phyloP scores from a whole-genome alignment of 169 alveolate genomes.

The Eimeria acervulina region DNA sequence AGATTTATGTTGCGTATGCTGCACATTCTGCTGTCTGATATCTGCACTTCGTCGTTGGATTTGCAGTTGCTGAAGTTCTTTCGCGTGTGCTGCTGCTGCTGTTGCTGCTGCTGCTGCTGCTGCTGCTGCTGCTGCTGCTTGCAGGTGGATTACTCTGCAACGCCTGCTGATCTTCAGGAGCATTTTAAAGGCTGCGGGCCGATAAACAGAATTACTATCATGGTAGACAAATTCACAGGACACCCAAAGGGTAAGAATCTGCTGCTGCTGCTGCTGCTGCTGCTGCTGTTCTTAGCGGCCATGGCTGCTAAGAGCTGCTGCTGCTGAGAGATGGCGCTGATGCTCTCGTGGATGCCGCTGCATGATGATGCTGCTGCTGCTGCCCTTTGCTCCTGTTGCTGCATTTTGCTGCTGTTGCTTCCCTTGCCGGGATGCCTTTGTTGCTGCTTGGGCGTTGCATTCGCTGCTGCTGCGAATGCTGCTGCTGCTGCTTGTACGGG shows the following conservation, averaged over 20 bases:
- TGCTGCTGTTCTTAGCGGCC: background rate
- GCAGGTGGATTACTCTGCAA: constrained; percentile 87
- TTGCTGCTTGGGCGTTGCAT: constrained; percentile 3
- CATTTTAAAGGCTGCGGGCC: constrained; percentile 95
- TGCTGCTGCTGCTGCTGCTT: background rate
- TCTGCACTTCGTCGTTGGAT: background rate
- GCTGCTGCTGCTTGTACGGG: background rate
- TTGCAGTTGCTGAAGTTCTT: background rate
- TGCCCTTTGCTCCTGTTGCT: background rate
- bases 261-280: background rate
- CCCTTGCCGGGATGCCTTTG: background rate
- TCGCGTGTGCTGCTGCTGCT: background rate
- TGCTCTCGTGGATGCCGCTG: background rate
- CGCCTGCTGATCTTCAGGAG: constrained; percentile 95
- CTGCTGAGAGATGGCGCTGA: background rate
- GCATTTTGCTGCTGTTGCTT: background rate
- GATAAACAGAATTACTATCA: too few species aligned
- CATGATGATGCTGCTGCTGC: background rate
- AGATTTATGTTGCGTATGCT: background rate
- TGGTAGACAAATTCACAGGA: too few species aligned
- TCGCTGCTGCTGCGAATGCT: background rate
- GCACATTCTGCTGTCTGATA: background rate
- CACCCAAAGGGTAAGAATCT: constrained; percentile 87
- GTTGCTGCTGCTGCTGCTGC: background rate
- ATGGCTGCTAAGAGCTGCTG: background rate